Evolutionary conservation across 805 yeast genomes (phyloP).

Genomic region (Candida mattraensis): DNA sequence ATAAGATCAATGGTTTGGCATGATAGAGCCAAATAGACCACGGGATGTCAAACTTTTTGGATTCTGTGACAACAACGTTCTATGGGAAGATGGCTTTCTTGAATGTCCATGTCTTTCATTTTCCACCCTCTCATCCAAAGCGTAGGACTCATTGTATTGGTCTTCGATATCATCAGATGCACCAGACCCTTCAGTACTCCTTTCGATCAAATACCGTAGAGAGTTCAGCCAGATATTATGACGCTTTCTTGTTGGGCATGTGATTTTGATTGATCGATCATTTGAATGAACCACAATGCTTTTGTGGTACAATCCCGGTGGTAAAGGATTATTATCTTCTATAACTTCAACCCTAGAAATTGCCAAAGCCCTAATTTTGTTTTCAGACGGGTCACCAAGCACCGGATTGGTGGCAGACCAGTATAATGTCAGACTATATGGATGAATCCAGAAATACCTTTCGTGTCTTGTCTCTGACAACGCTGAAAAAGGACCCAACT

Average conservation of each 20-base stretch:
- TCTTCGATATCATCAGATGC: constrained; percentile 46
- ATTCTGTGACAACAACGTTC: constrained; percentile 14
- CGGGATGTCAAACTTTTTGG: constrained; percentile 19
- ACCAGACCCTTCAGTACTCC: constrained; percentile 58
- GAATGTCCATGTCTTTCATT: constrained; percentile 31
- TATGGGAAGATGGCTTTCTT: constrained; percentile 15
- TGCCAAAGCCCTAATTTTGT: constrained; percentile 75
- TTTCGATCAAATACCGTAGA: constrained; percentile 67
- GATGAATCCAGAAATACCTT: constrained; percentile 95
- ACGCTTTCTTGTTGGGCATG: constrained; percentile 83
- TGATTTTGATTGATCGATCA: constrained; percentile 66
- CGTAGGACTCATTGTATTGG: constrained; percentile 30
- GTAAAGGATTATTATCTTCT: constrained; percentile 81
- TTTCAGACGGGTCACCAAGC: constrained; percentile 60
- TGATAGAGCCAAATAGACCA: constrained; percentile 15
- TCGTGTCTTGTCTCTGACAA: constrained; percentile 83
- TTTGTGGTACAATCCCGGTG: constrained; percentile 85
- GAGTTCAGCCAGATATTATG: constrained; percentile 93
- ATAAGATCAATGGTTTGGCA: constrained; percentile 9
- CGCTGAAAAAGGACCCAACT: constrained; percentile 70
- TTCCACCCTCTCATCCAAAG: constrained; percentile 29
- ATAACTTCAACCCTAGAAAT: constrained; percentile 77
- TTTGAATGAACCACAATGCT: constrained; percentile 71
- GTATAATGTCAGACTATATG: constrained; percentile 84
- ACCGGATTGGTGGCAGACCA: constrained; percentile 88